Percentiles rank a stretch among this genome's conserved stretches.
These are phyloP conservation scores for Leucaena leucocephala DNA, from an alignment of 306 rosid species.

Conservation along the genomic window DNA sequence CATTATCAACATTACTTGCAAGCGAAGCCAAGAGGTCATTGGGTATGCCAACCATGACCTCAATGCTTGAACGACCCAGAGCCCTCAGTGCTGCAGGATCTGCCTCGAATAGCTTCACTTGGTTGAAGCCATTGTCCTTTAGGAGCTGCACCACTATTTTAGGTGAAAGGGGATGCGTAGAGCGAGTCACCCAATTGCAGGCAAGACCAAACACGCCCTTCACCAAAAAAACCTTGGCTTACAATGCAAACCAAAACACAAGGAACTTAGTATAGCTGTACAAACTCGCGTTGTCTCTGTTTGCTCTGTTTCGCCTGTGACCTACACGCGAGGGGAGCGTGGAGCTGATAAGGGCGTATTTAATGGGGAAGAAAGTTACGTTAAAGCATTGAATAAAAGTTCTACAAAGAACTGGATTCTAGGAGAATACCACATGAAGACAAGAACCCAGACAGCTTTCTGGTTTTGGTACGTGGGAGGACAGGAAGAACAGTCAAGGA, in stretches of 20 bases:
- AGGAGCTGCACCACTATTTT: constrained; percentile 63
- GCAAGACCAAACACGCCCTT: constrained; percentile 62
- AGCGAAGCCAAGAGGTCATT: constrained; percentile 73
- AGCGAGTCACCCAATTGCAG: constrained; percentile 82
- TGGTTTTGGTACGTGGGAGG: constrained; percentile 18
- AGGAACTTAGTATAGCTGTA: constrained; percentile 26
- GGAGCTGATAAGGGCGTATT: constrained; percentile 30
- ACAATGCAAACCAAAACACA: constrained; percentile 47
- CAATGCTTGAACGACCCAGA: constrained; percentile 74
- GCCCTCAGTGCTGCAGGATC: constrained; percentile 75
- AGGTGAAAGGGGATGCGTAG: constrained; percentile 73
- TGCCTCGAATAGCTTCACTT: constrained; percentile 93
- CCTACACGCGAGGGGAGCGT: constrained; percentile 8
- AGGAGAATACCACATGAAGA: constrained; percentile 39
- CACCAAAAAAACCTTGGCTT: constrained; percentile 38
- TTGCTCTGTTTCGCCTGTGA: background rate
- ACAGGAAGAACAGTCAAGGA: constrained; percentile 40
- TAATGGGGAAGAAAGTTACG: constrained; percentile 53
- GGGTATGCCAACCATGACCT: constrained; percentile 92
- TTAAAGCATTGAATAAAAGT: constrained; percentile 56
- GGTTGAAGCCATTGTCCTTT: constrained; percentile 77
- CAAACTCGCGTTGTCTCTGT: constrained; percentile 49
- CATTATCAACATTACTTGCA: constrained; percentile 63
- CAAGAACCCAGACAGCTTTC: constrained; percentile 20
- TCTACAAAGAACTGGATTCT: constrained; percentile 61